A percentile compares a stretch with the other conserved stretches of the same genome.
phyloP scores from a whole-genome alignment of 2,329 filamentous ascomycete genomes.

The Aureobasidium pullulans region DNA sequence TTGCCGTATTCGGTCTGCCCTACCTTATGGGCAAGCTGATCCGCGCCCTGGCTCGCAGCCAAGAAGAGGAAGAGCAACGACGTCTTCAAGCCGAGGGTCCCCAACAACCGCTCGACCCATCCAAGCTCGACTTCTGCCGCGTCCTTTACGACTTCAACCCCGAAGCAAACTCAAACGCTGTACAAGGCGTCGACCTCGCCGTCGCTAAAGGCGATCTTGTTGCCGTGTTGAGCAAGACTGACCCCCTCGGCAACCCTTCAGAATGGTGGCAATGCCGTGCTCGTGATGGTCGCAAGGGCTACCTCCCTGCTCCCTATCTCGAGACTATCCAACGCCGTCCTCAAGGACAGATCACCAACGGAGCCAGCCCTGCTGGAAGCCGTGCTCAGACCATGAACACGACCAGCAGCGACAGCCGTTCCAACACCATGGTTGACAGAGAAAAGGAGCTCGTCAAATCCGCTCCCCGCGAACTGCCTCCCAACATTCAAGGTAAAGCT shows the following conservation, averaged over 20 bases:
- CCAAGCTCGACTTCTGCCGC: constrained; percentile 93
- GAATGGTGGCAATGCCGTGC: constrained; percentile 98
- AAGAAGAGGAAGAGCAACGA: constrained; percentile 71
- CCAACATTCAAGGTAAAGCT: constrained; percentile 50
- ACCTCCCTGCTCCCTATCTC: constrained; percentile 84
- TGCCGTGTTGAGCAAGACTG: constrained; percentile 84
- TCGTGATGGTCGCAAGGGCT: constrained; percentile 82
- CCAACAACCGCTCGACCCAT: constrained; percentile 62
- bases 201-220: constrained; percentile 95
- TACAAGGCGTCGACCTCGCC: constrained; percentile 72
- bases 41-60: constrained; percentile 69
- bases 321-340: constrained; percentile 60
- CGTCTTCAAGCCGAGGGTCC: constrained; percentile 44
- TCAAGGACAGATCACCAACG: constrained; percentile 37
- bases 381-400: constrained; percentile 50
- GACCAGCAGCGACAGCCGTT: constrained; percentile 30
- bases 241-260: constrained; percentile 82
- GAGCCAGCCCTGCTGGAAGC: constrained; percentile 37
- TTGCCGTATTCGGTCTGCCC: constrained; percentile 89
- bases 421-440: constrained; percentile 40
- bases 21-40: constrained; percentile 98
- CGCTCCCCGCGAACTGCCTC: constrained; percentile 27
- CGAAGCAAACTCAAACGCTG: constrained; percentile 47
- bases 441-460: constrained; percentile 29
- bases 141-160: constrained; percentile 91